Evolutionary conservation across 768 basidiomycete species (phyloP), one percentile per base, ranked within the genome.

Genomic region (Lactarius psammicola): DNA sequence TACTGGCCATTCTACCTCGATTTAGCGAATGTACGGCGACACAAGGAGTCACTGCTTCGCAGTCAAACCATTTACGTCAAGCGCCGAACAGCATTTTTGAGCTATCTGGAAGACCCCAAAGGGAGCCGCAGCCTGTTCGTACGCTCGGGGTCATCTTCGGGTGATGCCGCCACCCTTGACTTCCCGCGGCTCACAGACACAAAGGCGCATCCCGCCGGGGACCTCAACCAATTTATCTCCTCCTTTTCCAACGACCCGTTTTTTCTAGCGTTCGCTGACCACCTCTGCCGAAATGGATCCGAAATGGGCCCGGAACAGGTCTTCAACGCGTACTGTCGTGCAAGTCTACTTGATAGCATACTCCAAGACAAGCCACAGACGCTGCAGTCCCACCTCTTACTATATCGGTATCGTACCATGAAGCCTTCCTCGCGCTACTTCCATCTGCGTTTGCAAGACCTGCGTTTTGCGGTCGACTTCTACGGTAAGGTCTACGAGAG

Each of bases 1-100:
- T 98, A 99, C 75, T 97, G 94, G 92, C 90, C 95, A 0, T 90
- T 95, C 76, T 87, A 88, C 65, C 83, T 98, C 38, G 90, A 95
- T 71, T 84, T 90, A 23, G 82, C 86, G 46, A 78, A 85, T 49
- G 82, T 87, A 60, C 82, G 85, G 4, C 82, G 81, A 17, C 90
- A 96, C 74, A 85, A 85, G 57, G 83, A 84, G 55, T 81, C 82
- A 7, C 81, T 98, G 28, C 76, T 96, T 46, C 81, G 80, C 38
- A 89, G 83, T 64, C 90, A 94, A 70, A 96, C 92, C 0, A 80
- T 99, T 34, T 94, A 86, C 69, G 96, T 98, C 66, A 96, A 98
- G 75, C 87, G 95, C 20, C 83, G 93, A 31, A 90, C 94, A 0
- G 95, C 94, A 0, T 95, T 95, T 75, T 80, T 98, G 54, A 92